Percentiles rank a stretch among this genome's conserved stretches.
These are phyloP conservation scores for Phaseolus lunatus DNA, from an alignment of 306 rosid genomes.

Conservation along the genomic window DNA sequence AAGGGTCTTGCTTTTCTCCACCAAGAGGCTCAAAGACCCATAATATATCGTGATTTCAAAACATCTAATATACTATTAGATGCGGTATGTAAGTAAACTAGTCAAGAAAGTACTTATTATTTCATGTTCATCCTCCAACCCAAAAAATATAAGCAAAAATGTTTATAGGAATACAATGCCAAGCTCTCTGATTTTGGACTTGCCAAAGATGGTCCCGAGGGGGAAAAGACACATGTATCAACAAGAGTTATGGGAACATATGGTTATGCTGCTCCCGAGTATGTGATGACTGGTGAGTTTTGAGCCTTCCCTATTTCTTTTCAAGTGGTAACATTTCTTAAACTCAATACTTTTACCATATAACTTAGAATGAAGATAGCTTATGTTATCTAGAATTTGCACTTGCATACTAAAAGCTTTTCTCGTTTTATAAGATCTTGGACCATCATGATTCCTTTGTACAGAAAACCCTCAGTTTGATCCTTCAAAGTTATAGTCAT, in stretches of 20 bases:
- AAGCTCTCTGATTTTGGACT: constrained; percentile 98
- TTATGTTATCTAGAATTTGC: not conserved
- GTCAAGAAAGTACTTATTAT: constrained; percentile 24
- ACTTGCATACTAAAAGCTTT: not conserved
- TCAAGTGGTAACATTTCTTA: constrained; percentile 16
- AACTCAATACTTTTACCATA: constrained; percentile 7
- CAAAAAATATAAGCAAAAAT: constrained; percentile 30
- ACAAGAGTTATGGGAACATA: constrained; percentile 98
- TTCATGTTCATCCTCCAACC: constrained; percentile 25
- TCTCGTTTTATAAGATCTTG: not conserved
- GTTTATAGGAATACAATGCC: constrained; percentile 83
- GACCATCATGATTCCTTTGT: constrained; percentile 6
- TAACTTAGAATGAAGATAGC: constrained; percentile 3
- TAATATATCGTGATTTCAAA: constrained; percentile 96
- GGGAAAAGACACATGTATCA: constrained; percentile 94
- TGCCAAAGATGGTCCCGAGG: constrained; percentile 97
- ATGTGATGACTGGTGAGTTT: constrained; percentile 97
- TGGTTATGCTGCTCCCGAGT: constrained; percentile 99
- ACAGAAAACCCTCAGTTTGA: not conserved
- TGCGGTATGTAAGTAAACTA: constrained; percentile 66
- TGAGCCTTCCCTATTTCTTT: constrained; percentile 16
- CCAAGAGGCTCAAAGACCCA: constrained; percentile 81
- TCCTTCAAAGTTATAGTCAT: not conserved
- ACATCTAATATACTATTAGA: constrained; percentile 95
- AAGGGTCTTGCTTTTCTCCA: constrained; percentile 98